phyloP scores from a whole-genome alignment of 2,329 filamentous ascomycete genomes.

The Claviceps sp. region DNA sequence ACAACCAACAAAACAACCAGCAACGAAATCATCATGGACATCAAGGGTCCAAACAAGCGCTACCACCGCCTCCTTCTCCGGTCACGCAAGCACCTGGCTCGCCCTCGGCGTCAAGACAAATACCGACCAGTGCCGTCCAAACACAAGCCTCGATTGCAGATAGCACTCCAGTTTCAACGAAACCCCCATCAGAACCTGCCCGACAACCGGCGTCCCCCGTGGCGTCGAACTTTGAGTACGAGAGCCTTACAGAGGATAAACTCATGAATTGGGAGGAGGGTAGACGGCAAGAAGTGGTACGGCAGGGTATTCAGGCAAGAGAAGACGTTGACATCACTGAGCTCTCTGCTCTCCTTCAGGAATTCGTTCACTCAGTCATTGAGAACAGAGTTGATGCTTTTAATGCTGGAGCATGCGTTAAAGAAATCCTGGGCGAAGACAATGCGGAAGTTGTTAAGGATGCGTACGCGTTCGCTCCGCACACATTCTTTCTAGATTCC shows the following conservation, averaged over 20 bases:
- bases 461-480: conserved; percentile 42
- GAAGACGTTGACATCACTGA: conserved; percentile 54
- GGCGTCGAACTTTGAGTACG: conserved; percentile 51
- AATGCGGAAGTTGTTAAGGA: conserved; percentile 35
- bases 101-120: conserved; percentile 8
- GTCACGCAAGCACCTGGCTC: conserved; percentile 9
- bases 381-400: conserved; percentile 51
- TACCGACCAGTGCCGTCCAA: background rate
- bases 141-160: conserved; percentile 8
- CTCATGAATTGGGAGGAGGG: conserved; percentile 53
- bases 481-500: conserved; percentile 68
- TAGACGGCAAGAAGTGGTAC: conserved; percentile 54
- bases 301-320: conserved; percentile 49
- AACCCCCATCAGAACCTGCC: conserved; percentile 10
- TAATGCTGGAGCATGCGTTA: conserved; percentile 60
- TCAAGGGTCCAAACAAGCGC: conserved; percentile 10
- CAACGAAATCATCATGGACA: conserved; percentile 8
- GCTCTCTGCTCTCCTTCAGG: conserved; percentile 66
- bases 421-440: conserved; percentile 55
- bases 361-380: conserved; percentile 65
- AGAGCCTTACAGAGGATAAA: conserved; percentile 58
- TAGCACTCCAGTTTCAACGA: conserved; percentile 8
- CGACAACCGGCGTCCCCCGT: conserved; percentile 15
- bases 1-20: conserved; percentile 9
- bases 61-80: conserved; percentile 12